Evolutionary conservation across 129 eudicot genomes (phyloP), one percentile per base, ranked within the genome.

Genomic region (Kitagawia praeruptora): DNA sequence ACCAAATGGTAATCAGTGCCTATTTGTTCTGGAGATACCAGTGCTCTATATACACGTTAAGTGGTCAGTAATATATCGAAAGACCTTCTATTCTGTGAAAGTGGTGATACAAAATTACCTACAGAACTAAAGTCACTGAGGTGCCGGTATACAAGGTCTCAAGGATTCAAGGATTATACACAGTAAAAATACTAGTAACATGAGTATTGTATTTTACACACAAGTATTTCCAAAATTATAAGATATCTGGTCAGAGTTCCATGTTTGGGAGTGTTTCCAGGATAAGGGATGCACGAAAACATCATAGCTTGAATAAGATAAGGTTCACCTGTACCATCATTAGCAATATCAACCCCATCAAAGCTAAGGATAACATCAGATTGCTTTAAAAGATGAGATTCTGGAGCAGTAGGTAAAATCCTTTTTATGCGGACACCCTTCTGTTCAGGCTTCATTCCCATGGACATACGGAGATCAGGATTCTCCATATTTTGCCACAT

Each of bases 401-500:
- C 92, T 21, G 92, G 88, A 86, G 92, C 92, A 44, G 90, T 89
- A 53, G 90, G 92, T 79, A 86, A 90, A 40, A 89, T 81, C 82
- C 90, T 84, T 86, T 86, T 86, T 23, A 89, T 76, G 34, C 89
- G 90, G 8, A 89, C 90, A 84, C 88, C 92, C 79, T 89, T 89
- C 85, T 89, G 85, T 21, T 89, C 81, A 21, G 76, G 75, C 6
- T 81, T 86, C 92, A 89, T 89, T 40, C 92, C 92, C 86, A 89
- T 78, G 39, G 92, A 84, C 81, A 80, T 76, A n/a, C 92, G 82
- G n/a, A 86, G 77, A 77, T 89, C 90, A 13, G 88, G 90, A 76
- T 89, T 89, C 78, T 89, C 92, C 90, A 89, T 86, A 81, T 89
- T 89, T 81, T 89, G 92, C 90, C 90, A 89, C 84, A 82, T 87